Percentiles rank a stretch among this genome's conserved stretches.
phyloP scores from a whole-genome alignment of 225 moss, liverwort and hornwort species.

The Rhytidiadelphus loreus region DNA sequence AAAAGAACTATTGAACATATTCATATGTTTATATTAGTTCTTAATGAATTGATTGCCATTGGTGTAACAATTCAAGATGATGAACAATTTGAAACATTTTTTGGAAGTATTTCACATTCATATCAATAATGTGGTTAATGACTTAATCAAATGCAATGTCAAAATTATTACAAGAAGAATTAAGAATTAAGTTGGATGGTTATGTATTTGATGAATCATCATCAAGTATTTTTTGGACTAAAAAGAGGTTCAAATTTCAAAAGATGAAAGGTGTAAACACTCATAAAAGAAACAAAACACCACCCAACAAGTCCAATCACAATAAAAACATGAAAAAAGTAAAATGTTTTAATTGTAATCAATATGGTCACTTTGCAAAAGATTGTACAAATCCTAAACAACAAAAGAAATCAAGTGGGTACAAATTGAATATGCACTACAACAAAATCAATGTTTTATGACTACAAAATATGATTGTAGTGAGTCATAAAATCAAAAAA shows the following conservation, averaged over 20 bases:
- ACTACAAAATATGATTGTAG: too few relatives aligned
- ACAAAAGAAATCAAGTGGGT: too few relatives aligned
- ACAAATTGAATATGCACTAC: too few relatives aligned
- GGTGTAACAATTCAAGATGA: not conserved
- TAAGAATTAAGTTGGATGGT: not conserved
- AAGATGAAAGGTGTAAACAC: not conserved
- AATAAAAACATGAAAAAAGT: not conserved
- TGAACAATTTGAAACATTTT: not conserved
- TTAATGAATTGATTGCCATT: not conserved
- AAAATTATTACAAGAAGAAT: too few relatives aligned
- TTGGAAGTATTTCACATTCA: not conserved
- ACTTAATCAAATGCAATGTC: not conserved
- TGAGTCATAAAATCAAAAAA: too few relatives aligned
- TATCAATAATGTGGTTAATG: not conserved
- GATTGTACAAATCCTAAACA: not conserved
- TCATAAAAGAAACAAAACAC: rapidly evolving
- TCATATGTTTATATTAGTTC: not conserved
- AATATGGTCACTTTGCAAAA: not conserved
- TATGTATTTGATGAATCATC: not conserved
- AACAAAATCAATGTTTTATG: too few relatives aligned
- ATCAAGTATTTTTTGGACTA: not conserved
- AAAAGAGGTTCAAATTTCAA: not conserved
- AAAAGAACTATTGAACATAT: not conserved
- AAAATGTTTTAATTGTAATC: not conserved
- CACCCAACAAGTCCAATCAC: rapidly evolving